phyloP scores from a whole-genome alignment of 441 rosid species.

The Populus trichocarpa region DNA sequence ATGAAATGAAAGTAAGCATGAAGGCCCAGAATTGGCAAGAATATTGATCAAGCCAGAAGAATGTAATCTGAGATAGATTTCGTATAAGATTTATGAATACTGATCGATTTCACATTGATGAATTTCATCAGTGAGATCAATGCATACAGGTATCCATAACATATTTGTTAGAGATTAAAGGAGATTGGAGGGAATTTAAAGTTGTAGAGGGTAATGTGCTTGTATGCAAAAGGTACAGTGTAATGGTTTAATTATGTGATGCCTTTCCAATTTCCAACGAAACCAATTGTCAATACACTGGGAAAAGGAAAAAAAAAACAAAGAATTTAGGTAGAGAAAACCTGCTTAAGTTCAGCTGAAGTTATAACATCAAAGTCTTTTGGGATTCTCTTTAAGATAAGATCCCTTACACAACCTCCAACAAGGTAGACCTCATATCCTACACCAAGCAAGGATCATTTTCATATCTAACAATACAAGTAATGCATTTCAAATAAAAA shows the following conservation, averaged over 20 bases:
- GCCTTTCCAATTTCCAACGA: too few species aligned
- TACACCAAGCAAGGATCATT: conserved; percentile 10
- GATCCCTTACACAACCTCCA: conserved; percentile 82
- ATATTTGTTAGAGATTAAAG: too few species aligned
- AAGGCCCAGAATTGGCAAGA: background rate
- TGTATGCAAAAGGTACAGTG: too few species aligned
- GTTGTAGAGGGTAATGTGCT: too few species aligned
- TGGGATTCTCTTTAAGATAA: conserved; percentile 57
- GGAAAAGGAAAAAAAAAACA: background rate
- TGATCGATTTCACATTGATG: background rate
- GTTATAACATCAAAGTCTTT: conserved; percentile 69
- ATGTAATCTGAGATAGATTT: background rate
- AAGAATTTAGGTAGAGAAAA: conserved; percentile 13
- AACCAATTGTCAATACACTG: background rate
- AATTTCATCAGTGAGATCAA: background rate
- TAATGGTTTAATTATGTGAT: too few species aligned
- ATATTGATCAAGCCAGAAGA: background rate
- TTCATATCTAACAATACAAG: background rate
- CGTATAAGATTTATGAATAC: background rate
- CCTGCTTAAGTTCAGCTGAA: conserved; percentile 70
- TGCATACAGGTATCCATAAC: background rate
- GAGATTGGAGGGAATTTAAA: too few species aligned
- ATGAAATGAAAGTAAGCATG: background rate
- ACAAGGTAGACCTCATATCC: conserved; percentile 73
- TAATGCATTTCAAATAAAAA: background rate